Percentiles rank a stretch among this genome's conserved stretches.
These are phyloP conservation scores for Saccharomycopsis javanensis DNA, from an alignment of 805 yeast species.

Conservation along the genomic window DNA sequence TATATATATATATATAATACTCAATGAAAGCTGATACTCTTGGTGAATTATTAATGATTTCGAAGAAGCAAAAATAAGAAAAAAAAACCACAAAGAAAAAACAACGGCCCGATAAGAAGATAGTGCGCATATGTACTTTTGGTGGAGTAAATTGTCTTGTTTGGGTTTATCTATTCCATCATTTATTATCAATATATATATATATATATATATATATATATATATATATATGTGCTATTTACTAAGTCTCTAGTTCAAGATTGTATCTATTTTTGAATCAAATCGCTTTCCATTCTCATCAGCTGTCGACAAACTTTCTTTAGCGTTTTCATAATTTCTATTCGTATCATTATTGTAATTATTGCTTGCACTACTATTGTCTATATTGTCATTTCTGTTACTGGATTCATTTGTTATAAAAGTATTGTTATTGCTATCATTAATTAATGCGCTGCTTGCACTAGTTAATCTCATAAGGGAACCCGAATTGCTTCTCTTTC, in stretches of 20 bases:
- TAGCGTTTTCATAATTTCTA: not conserved
- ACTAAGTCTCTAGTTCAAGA: constrained; percentile 5
- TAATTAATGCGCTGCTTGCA: not conserved
- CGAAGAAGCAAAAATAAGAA: not conserved
- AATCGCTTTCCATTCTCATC: constrained; percentile 1
- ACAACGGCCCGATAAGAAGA: not conserved
- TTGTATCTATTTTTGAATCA: constrained; percentile 6
- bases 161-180: not conserved
- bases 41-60: not conserved
- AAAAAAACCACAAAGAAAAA: not conserved
- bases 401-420: not conserved
- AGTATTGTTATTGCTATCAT: not conserved
- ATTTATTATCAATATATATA: not conserved
- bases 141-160: not conserved
- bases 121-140: not conserved
- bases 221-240: not conserved
- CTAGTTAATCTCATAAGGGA: not conserved
- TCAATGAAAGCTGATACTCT: no score
- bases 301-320: not conserved
- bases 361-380: not conserved
- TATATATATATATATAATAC: no score
- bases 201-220: not conserved
- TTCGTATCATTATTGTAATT: not conserved
- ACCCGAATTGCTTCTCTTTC: constrained; percentile 8
- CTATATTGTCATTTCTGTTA: not conserved